Conservation (phyloP, 2,329 filamentous ascomycete species). For the Cytospora mali region DNA sequence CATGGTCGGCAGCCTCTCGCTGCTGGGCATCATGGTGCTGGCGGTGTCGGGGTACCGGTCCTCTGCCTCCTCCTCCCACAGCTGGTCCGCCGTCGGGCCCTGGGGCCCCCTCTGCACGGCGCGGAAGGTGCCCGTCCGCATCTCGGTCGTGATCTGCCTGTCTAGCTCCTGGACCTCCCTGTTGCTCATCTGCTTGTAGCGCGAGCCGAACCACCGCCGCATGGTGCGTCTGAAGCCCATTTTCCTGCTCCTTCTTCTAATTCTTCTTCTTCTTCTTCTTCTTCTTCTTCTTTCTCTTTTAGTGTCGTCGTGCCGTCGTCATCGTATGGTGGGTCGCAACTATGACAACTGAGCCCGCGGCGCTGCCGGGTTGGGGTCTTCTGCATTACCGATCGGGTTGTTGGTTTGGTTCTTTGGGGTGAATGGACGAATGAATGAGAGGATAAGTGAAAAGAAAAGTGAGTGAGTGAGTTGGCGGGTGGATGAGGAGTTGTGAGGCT, state of each 20-base stretch:
- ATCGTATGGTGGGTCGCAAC: constrained; percentile 4
- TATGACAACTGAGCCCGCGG: constrained; percentile 8
- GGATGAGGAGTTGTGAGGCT: neutral
- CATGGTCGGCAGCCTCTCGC: neutral
- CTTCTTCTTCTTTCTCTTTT: neutral
- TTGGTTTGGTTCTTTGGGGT: neutral
- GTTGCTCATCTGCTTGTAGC: constrained; percentile 18
- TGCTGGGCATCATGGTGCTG: too few species aligned
- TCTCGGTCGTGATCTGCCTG: constrained; percentile 8
- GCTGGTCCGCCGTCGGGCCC: constrained; percentile 11
- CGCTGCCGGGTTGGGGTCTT: constrained; percentile 11
- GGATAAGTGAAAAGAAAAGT: neutral
- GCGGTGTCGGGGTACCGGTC: neutral
- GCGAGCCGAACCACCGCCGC: constrained; percentile 17
- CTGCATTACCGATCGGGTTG: constrained; percentile 16
- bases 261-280: constrained; percentile 2
- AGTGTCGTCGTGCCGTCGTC: neutral
- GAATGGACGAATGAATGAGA: neutral
- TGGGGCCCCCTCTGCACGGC: constrained; percentile 2
- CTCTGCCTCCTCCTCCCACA: constrained; percentile 7
- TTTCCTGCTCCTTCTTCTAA: too few species aligned
- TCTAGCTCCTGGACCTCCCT: constrained; percentile 15
- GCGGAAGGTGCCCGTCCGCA: constrained; percentile 9
- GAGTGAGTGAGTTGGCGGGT: constrained; percentile 6
- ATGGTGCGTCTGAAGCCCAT: constrained; percentile 16